Conservation (phyloP, 768 basidiomycete species). For the Trametes elegans region DNA sequence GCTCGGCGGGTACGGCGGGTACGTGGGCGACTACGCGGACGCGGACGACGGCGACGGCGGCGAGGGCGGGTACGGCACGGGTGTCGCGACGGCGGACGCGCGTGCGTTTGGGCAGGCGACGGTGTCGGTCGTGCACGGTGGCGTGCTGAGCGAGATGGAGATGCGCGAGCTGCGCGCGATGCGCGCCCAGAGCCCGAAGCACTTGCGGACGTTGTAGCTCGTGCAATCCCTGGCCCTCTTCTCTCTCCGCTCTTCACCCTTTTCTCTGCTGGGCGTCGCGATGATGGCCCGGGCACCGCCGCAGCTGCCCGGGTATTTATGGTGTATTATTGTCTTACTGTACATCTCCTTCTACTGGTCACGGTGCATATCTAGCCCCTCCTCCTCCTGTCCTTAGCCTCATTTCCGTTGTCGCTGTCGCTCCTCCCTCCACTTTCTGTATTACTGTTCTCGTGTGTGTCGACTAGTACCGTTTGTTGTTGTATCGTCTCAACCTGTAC, state of each 20-base stretch:
- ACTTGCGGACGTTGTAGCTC: slow-evolving; percentile 1
- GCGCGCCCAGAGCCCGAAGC: slow-evolving; percentile 23
- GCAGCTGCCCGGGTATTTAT: slow-evolving; percentile 1
- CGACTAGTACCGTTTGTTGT: too few relatives aligned
- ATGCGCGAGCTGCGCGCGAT: slow-evolving; percentile 35
- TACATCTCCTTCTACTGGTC: not conserved
- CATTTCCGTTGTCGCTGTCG: not conserved
- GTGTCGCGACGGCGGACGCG: not conserved
- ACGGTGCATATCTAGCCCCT: not conserved
- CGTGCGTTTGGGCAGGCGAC: not conserved
- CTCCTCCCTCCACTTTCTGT: not conserved
- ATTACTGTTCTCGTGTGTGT: too few relatives aligned
- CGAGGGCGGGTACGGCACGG: not conserved
- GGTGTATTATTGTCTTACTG: slow-evolving; percentile 8
- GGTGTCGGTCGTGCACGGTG: slow-evolving; percentile 12
- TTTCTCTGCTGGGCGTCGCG: not conserved
- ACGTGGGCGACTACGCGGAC: not conserved
- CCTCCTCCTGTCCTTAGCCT: not conserved
- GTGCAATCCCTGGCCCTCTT: not conserved
- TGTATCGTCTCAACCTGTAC: too few relatives aligned
- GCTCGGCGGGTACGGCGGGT: not conserved
- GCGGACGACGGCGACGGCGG: not conserved
- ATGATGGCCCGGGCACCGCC: not conserved
- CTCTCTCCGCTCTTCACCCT: not conserved
- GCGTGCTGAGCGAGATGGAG: slow-evolving; percentile 31